Percentiles rank a stretch among this genome's conserved stretches.
These are phyloP conservation scores for Teratosphaeria pseudoeucalypti DNA, from an alignment of 2,329 filamentous ascomycete species.

Conservation along the genomic window DNA sequence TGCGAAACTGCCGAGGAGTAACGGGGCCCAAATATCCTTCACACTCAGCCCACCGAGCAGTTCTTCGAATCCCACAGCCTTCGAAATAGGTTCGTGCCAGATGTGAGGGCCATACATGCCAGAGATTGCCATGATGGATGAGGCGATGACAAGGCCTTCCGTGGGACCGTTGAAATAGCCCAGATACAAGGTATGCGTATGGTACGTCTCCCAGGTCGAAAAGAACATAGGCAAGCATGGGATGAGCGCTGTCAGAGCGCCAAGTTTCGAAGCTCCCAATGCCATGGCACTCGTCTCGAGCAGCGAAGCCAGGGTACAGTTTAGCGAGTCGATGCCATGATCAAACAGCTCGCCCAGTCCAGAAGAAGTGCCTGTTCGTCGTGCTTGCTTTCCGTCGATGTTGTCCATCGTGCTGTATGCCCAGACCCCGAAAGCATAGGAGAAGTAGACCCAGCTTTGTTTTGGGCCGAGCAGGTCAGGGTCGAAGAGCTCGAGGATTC, in stretches of 20 bases:
- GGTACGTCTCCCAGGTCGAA: slow-evolving; percentile 98
- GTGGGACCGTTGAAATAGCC: slow-evolving; percentile 96
- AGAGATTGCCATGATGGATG: slow-evolving; percentile 72
- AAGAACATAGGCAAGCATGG: slow-evolving; percentile 98
- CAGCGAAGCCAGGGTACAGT: slow-evolving; percentile 87
- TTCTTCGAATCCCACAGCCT: slow-evolving; percentile 53
- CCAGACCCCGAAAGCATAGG: slow-evolving; percentile 91
- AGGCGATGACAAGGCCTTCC: slow-evolving; percentile 85
- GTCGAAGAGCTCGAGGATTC: slow-evolving; percentile 64
- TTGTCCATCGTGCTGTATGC: slow-evolving; percentile 99
- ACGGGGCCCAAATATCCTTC: slow-evolving; percentile 75
- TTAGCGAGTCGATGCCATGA: slow-evolving; percentile 95
- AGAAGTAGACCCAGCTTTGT: slow-evolving; percentile 89
- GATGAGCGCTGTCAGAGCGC: slow-evolving; percentile 82
- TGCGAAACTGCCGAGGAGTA: slow-evolving; percentile 37
- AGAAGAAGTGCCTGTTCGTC: slow-evolving; percentile 88
- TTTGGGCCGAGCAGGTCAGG: slow-evolving; percentile 68
- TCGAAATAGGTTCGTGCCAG: slow-evolving; percentile 67
- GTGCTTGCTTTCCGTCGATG: slow-evolving; percentile 93
- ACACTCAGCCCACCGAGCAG: slow-evolving; percentile 64
- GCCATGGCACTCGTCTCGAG: slow-evolving; percentile 91
- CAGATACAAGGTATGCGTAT: slow-evolving; percentile 93
- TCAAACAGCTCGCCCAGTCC: slow-evolving; percentile 94
- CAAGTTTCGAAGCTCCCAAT: slow-evolving; percentile 70
- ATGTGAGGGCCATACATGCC: slow-evolving; percentile 81